Evolutionary conservation across 305 asterid species (phyloP), one percentile per base, ranked within the genome.

Genomic region (Nicotiana rustica): DNA sequence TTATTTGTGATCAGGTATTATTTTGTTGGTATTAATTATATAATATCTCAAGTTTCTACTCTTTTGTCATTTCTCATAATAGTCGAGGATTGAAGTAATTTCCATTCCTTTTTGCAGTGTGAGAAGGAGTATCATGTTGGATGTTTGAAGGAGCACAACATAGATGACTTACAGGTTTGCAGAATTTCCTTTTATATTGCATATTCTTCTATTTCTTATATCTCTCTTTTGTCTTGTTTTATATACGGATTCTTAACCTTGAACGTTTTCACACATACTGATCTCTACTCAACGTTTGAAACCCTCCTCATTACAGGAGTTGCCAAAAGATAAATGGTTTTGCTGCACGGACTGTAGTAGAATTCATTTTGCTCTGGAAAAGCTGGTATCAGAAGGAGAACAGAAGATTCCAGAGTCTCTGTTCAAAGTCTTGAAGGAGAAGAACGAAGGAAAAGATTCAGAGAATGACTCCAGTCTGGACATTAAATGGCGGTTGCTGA

Each of bases 101-200:
- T 36, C 19, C 10, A 13, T 15, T 80, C 44, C 71, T 84, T 87
- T 81, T 83, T 88, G 85, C 83, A 95, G 98, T 97, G 98, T 85
- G 98, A 97, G 86, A 93, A 88, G 82, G 98, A 97, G 85, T 93
- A 92, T 82, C 99, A 97, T 79, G 91, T 95, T 77, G 93, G 96
- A 76, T 97, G 98, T 86, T 86, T 97, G 86, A 92, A 88, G 91
- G 97, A 92, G 90, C 85, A 89, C 83, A 84, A 86, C 67, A 90
- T 91, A 82, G 97, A 85, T 71, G 95, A 93, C 86, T 84, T 93
- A 49, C 88, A 96, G 95, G 98, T 95, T 77, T 35, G 88, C 62
- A 38, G 55, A 78, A 82, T 47, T 44, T 84, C 69, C 69, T 85
- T 66, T 61, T 83, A 55, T 82, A 67, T 38, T 8, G 38, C 49